These are phyloP conservation scores for Kwoniella heveanensis DNA, from an alignment of 768 basidiomycete species.

Conservation along the genomic window DNA sequence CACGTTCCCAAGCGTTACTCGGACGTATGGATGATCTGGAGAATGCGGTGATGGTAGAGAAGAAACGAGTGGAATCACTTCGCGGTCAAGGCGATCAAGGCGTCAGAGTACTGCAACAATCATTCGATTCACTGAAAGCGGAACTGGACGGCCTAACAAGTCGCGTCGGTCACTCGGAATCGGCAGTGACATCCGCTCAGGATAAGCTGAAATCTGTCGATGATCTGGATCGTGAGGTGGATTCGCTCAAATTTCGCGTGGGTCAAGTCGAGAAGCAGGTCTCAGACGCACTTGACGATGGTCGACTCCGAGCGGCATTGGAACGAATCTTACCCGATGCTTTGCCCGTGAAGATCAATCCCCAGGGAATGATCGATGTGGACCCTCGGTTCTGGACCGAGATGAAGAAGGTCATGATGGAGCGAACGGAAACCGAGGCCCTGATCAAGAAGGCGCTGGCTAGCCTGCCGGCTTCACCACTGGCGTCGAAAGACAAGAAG, in stretches of 20 bases:
- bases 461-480: constrained; percentile 5
- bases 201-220: constrained; percentile 17
- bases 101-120: constrained; percentile 10
- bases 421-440: constrained; percentile 37
- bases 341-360: constrained; percentile 54
- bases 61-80: constrained; percentile 15
- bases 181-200: neutral
- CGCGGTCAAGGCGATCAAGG: constrained; percentile 11
- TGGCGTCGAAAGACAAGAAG: neutral
- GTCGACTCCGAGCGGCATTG: constrained; percentile 51
- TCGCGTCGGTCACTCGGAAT: constrained; percentile 20
- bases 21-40: constrained; percentile 29
- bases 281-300: constrained; percentile 44
- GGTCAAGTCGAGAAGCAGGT: constrained; percentile 49
- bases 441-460: constrained; percentile 40
- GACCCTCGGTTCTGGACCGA: constrained; percentile 59
- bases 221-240: constrained; percentile 32
- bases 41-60: constrained; percentile 19
- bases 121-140: constrained; percentile 13
- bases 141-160: constrained; percentile 18
- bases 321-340: constrained; percentile 56
- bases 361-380: constrained; percentile 42
- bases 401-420: constrained; percentile 56
- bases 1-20: constrained; percentile 15
- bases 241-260: constrained; percentile 39